Evolutionary conservation across 139 green algal species (phyloP), one percentile per base, ranked within the genome.

Genomic region (Asterochloris sp.): DNA sequence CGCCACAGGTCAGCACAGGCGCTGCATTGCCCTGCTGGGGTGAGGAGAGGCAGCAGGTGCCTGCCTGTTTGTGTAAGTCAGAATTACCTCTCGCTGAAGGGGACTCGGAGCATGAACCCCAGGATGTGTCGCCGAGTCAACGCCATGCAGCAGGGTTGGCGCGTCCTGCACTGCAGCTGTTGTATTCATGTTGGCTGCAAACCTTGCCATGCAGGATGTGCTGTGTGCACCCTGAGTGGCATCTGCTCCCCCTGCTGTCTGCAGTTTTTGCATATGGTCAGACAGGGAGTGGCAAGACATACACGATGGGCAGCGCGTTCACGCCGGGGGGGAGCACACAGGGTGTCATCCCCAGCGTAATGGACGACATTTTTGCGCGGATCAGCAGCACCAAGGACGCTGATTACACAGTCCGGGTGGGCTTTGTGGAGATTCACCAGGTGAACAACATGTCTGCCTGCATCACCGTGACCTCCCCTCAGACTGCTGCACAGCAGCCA

Each of bases 371-470:
- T 21, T 98, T 97, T 77, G 74, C 68, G 12, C 82, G 86, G n/a
- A 91, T 97, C 2, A 73, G 78, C 0, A 60, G 62, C 21, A 88
- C 81, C 38, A 80, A 90, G 14, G 84, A 86, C 47, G 73, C 86
- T 1, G 86, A 93, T n/a, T 94, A 91, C 83, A 91, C 85, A 13
- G 89, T 98, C 12, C 91, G 91, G 15, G 95, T 97, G 38, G 93
- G 92, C 64, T 98, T 98, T 86, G 92, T 98, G 69, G 95, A 98
- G 84, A 98, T 98, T 54, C 92, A 98, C 85, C 96, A 97, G 90
- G 93, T 95, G 77, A 10, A 80, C 66, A 76, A 13, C 29, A 24
- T n/a, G 29, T 28, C 15, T 66, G n/a, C 13, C 26, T 16, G 38
- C 23, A 60, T n/a, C 17, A 21, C 21, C 61, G 47, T 47, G 24